Evolutionary conservation across 2,329 filamentous ascomycete species (phyloP).

Genomic region (Teratosphaeria gauchensis): DNA sequence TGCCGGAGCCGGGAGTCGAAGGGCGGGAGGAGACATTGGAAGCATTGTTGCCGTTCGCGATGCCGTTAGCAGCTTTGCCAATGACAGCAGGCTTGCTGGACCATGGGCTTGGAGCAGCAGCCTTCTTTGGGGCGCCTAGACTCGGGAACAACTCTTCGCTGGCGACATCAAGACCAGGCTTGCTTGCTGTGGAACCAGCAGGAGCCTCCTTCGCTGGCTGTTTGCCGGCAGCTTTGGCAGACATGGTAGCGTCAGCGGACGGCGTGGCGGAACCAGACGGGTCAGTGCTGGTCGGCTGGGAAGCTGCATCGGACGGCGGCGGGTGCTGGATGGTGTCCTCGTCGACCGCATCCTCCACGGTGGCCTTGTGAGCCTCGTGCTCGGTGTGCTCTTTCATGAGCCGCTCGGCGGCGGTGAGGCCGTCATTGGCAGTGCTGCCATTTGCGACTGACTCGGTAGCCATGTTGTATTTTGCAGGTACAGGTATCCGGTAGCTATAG

Average conservation of each 20-base stretch:
- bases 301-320: slow-evolving; percentile 38
- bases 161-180: slow-evolving; percentile 60
- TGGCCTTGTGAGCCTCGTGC: slow-evolving; percentile 47
- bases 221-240: slow-evolving; percentile 59
- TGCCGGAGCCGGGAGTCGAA: slow-evolving; percentile 54
- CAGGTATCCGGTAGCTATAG: slow-evolving; percentile 9
- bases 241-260: slow-evolving; percentile 40
- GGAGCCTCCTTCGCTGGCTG: slow-evolving; percentile 47
- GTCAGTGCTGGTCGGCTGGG: slow-evolving; percentile 36
- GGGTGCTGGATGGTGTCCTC: slow-evolving; percentile 61
- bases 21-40: slow-evolving; percentile 44
- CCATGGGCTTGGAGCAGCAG: slow-evolving; percentile 64
- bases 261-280: slow-evolving; percentile 25
- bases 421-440: slow-evolving; percentile 7
- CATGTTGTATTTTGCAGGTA: slow-evolving; percentile 7
- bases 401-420: slow-evolving; percentile 42
- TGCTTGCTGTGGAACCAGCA: slow-evolving; percentile 15
- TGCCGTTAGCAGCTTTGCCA: slow-evolving; percentile 38
- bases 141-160: slow-evolving; percentile 93
- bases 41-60: slow-evolving; percentile 42
- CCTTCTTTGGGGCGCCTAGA: slow-evolving; percentile 61
- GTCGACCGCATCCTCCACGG: slow-evolving; percentile 56
- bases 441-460: slow-evolving; percentile 7
- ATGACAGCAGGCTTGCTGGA: slow-evolving; percentile 53
- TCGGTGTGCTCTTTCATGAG: slow-evolving; percentile 45